phyloP scores from a whole-genome alignment of 169 alveolate species.

The Theileria luwenshuni region DNA sequence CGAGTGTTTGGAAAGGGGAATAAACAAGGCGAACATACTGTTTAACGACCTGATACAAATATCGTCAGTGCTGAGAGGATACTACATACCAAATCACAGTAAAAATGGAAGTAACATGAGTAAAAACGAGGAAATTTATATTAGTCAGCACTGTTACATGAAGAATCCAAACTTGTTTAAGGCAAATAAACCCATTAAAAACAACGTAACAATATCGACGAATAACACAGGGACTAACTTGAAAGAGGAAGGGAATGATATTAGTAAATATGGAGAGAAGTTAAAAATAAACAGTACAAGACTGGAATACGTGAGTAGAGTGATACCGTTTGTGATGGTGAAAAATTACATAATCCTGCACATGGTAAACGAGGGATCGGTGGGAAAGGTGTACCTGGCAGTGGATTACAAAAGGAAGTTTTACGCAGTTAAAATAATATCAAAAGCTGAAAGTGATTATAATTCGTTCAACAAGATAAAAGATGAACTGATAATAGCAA shows the following conservation, averaged over 20 bases:
- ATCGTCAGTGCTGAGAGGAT: background rate
- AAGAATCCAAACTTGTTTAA: background rate
- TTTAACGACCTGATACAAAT: conserved; percentile 6
- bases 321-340: conserved; percentile 60
- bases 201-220: background rate
- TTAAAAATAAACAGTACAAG: background rate
- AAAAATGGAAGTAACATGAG: background rate
- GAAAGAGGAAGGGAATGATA: background rate
- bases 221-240: background rate
- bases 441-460: conserved; percentile 70
- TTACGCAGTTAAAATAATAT: conserved; percentile 72
- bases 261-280: background rate
- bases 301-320: background rate
- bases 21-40: background rate
- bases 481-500: conserved; percentile 76
- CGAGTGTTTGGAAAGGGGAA: conserved; percentile 6
- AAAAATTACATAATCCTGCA: conserved; percentile 72
- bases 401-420: conserved; percentile 63
- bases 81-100: background rate
- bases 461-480: conserved; percentile 63
- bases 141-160: no score
- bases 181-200: background rate
- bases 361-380: conserved; percentile 76
- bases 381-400: conserved; percentile 76
- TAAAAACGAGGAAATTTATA: background rate